Evolutionary conservation across 805 yeast genomes (phyloP).

Genomic region (Suhomyces sp.): DNA sequence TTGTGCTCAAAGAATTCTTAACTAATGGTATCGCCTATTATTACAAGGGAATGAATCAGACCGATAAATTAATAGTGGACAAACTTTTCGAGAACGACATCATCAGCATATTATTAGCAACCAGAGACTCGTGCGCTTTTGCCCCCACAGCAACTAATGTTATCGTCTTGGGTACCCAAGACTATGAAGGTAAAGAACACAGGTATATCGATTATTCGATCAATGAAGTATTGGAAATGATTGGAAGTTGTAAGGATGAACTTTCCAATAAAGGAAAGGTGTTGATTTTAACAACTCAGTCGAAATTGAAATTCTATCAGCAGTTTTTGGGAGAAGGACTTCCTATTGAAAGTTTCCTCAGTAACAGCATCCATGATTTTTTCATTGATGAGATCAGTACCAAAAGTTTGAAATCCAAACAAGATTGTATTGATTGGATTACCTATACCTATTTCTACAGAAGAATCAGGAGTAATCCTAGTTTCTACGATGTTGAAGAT

Average conservation of each 20-base stretch:
- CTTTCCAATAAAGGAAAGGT: slow-evolving; percentile 32
- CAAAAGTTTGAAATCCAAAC: slow-evolving; percentile 61
- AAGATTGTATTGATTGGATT: slow-evolving; percentile 89
- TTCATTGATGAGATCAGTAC: slow-evolving; percentile 74
- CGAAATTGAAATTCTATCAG: slow-evolving; percentile 61
- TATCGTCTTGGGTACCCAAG: slow-evolving; percentile 68
- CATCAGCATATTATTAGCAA: slow-evolving; percentile 57
- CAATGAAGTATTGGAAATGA: slow-evolving; percentile 64
- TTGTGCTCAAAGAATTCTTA: slow-evolving; percentile 42
- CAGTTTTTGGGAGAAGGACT: slow-evolving; percentile 71
- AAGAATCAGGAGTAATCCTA: slow-evolving; percentile 78
- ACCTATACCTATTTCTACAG: slow-evolving; percentile 82
- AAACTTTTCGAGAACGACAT: slow-evolving; percentile 50
- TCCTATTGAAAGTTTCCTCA: slow-evolving; percentile 80
- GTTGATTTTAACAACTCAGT: slow-evolving; percentile 54
- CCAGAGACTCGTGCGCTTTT: slow-evolving; percentile 53
- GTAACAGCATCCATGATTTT: slow-evolving; percentile 59
- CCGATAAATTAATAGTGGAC: slow-evolving; percentile 57
- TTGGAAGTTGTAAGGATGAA: slow-evolving; percentile 44
- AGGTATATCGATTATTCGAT: slow-evolving; percentile 68
- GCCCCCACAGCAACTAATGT: slow-evolving; percentile 56
- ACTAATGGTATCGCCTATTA: slow-evolving; percentile 63
- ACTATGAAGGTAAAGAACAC: slow-evolving; percentile 71
- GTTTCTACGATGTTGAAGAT: slow-evolving; percentile 79
- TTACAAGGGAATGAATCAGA: slow-evolving; percentile 54